These are phyloP conservation scores for Drechslerella stenobrocha DNA, from an alignment of 2,329 filamentous ascomycete genomes.

Conservation along the genomic window DNA sequence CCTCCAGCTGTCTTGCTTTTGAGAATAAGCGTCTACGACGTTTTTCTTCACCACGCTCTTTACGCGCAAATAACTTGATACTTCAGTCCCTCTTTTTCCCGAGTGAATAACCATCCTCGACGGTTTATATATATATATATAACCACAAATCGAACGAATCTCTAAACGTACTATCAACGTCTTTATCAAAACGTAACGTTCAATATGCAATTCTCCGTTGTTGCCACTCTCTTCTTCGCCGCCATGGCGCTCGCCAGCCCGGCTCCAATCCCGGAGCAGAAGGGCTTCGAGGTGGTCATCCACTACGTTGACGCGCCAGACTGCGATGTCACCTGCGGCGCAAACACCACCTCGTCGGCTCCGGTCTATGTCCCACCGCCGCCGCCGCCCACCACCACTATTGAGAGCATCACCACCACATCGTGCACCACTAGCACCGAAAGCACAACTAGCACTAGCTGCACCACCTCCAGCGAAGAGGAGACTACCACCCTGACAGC, in stretches of 20 bases:
- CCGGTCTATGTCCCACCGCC: slow-evolving; percentile 4
- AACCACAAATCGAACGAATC: too few relatives aligned
- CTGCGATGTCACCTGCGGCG: slow-evolving; percentile 35
- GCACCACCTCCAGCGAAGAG: too few relatives aligned
- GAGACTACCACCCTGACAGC: slow-evolving; percentile 14
- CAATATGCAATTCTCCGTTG: slow-evolving; percentile 36
- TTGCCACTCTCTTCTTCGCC: slow-evolving; percentile 28
- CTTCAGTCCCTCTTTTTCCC: slow-evolving; percentile 34
- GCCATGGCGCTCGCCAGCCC: slow-evolving; percentile 9
- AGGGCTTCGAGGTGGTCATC: slow-evolving; percentile 37
- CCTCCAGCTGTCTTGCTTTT: slow-evolving; percentile 6
- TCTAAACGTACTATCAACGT: too few relatives aligned
- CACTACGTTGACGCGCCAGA: slow-evolving; percentile 43
- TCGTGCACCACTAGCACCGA: slow-evolving; percentile 6
- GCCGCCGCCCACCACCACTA: slow-evolving; percentile 3
- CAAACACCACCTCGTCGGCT: slow-evolving; percentile 27
- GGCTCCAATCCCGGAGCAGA: slow-evolving; percentile 2
- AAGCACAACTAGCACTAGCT: not conserved
- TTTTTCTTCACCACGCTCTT: slow-evolving; percentile 47
- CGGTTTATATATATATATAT: too few relatives aligned
- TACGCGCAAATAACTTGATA: slow-evolving; percentile 9
- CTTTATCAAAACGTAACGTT: not conserved
- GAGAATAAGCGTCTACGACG: slow-evolving; percentile 41
- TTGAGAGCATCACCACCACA: slow-evolving; percentile 7
- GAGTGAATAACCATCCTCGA: not conserved